Evolutionary conservation across 345 rosid genomes (phyloP).

Genomic region (Viola odorata): DNA sequence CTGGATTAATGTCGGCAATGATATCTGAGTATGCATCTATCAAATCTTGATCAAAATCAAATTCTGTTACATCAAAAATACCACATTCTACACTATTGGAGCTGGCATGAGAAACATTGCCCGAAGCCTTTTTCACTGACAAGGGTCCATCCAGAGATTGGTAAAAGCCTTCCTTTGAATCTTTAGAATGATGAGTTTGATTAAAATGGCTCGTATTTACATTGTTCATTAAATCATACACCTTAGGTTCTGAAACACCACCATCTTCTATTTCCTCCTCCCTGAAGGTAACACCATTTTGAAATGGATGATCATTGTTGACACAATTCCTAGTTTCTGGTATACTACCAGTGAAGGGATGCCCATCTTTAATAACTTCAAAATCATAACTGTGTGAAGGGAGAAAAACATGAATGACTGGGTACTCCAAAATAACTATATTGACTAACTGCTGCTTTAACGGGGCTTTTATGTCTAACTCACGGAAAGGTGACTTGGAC

Average conservation of each 20-base stretch:
- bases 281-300: conserved; percentile 42
- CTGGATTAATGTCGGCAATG: conserved; percentile 56
- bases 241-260: conserved; percentile 35
- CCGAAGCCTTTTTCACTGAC: conserved; percentile 11
- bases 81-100: conserved; percentile 8
- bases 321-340: conserved; percentile 24
- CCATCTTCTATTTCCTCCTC: conserved; percentile 66
- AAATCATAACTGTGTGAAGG: conserved; percentile 57
- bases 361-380: conserved; percentile 44
- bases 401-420: conserved; percentile 78
- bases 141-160: conserved; percentile 13
- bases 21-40: conserved; percentile 63
- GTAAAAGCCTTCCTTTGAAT: conserved; percentile 15
- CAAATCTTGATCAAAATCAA: conserved; percentile 64
- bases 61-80: conserved; percentile 30
- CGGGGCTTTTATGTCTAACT: conserved; percentile 55
- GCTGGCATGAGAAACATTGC: conserved; percentile 7
- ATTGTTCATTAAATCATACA: conserved; percentile 37
- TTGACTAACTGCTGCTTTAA: conserved; percentile 56
- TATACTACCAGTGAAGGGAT: conserved; percentile 12
- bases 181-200: conserved; percentile 11
- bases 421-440: conserved; percentile 64
- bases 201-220: conserved; percentile 20
- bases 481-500: conserved; percentile 53
- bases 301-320: conserved; percentile 22